Conservation (phyloP, 148 eudicot genomes). For the Chenopodium quinoa region DNA sequence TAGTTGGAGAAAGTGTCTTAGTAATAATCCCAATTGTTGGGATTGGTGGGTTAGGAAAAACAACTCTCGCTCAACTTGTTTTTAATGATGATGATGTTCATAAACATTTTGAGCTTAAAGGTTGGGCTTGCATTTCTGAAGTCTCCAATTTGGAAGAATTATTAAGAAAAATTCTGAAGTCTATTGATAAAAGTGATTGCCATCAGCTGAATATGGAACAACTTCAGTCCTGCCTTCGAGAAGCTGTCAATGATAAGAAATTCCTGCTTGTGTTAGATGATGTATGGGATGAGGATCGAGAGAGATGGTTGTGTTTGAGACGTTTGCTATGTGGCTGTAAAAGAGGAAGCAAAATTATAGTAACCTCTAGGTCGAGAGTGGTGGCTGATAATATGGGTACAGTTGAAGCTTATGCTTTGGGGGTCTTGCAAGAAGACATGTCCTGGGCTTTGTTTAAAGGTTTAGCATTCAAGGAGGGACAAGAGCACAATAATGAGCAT, state of each 20-base stretch:
- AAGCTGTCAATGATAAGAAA: neutral
- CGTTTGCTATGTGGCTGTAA: neutral
- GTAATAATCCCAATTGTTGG: constrained; percentile 17
- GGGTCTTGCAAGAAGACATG: constrained; percentile 1
- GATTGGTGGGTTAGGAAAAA: constrained; percentile 21
- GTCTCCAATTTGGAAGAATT: neutral
- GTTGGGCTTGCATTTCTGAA: constrained; percentile 16
- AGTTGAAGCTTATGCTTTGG: neutral
- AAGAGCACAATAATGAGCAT: neutral
- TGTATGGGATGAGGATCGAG: neutral
- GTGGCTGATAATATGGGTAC: constrained; percentile 8
- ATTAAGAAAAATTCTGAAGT: neutral
- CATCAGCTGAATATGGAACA: neutral
- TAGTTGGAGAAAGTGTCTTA: neutral
- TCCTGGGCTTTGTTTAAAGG: constrained; percentile 12
- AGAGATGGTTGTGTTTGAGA: neutral
- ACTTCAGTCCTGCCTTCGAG: constrained; percentile 1
- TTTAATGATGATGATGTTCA: constrained; percentile 9
- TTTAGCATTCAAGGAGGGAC: constrained; percentile 13
- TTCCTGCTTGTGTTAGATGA: constrained; percentile 17
- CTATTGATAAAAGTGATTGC: neutral
- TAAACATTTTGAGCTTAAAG: constrained; percentile 10
- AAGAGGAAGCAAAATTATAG: constrained; percentile 12
- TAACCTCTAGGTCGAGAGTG: constrained; percentile 4
- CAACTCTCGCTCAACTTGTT: constrained; percentile 9